Percentiles rank a stretch among this genome's conserved stretches.
Conservation (phyloP, 2,329 filamentous ascomycete species). For the Ascocoryne sarcoides region DNA sequence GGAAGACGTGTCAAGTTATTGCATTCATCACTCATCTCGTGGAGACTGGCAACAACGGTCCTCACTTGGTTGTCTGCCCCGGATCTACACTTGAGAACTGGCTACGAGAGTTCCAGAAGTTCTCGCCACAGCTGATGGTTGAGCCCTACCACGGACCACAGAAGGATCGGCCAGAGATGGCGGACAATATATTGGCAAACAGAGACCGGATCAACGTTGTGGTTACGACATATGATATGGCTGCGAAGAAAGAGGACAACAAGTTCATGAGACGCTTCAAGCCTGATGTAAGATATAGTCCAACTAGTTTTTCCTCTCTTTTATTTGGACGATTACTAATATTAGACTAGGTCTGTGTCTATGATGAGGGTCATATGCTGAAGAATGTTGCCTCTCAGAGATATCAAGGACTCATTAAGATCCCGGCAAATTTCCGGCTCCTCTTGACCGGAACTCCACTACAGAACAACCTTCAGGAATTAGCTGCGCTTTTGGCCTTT, state of each 20-base stretch:
- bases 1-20: slow-evolving; percentile 96
- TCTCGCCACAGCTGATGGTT: slow-evolving; percentile 69
- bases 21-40: slow-evolving; percentile 79
- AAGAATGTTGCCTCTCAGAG: slow-evolving; percentile 80
- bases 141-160: slow-evolving; percentile 62
- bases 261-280: slow-evolving; percentile 51
- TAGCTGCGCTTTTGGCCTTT: slow-evolving; percentile 85
- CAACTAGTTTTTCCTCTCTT: too few species aligned
- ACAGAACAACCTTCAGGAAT: slow-evolving; percentile 88
- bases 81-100: slow-evolving; percentile 94
- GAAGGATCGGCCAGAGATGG: slow-evolving; percentile 57
- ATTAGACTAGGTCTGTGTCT: slow-evolving; percentile 44
- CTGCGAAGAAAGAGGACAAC: slow-evolving; percentile 47
- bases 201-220: slow-evolving; percentile 62
- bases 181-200: slow-evolving; percentile 54
- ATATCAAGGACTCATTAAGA: slow-evolving; percentile 70
- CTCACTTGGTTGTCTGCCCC: slow-evolving; percentile 80
- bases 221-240: slow-evolving; percentile 64
- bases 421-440: slow-evolving; percentile 74
- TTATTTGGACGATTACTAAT: slow-evolving; percentile 10
- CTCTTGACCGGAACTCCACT: slow-evolving; percentile 86
- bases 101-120: slow-evolving; percentile 81
- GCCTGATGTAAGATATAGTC: slow-evolving; percentile 34
- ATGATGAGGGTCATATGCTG: slow-evolving; percentile 88
- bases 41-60: slow-evolving; percentile 58